Conservation (phyloP, 2,329 filamentous ascomycete species). For the Neoscytalidium dimidiatum region DNA sequence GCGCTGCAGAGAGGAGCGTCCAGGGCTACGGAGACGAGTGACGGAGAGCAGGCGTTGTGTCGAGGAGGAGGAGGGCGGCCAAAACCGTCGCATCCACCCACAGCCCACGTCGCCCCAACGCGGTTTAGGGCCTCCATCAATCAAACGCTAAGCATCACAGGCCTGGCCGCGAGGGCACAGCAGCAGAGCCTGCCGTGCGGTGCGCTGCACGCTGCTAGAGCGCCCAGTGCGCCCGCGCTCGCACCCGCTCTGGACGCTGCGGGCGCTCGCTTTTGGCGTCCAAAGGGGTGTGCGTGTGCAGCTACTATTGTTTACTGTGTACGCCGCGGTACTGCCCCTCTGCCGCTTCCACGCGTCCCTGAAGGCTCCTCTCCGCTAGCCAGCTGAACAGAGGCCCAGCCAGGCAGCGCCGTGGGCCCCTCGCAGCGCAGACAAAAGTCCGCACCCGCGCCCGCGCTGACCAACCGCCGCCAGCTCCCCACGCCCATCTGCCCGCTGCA, state of each 20-base stretch:
- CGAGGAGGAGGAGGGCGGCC: conserved; percentile 18
- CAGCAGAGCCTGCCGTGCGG: neutral
- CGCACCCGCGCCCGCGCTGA: conserved; percentile 13
- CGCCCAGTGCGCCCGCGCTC: conserved; percentile 11
- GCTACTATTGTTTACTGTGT: conserved; percentile 3
- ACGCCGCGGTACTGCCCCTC: conserved; percentile 9
- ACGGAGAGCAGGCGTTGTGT: conserved; percentile 7
- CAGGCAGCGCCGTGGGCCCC: too few species aligned
- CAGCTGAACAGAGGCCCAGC: neutral
- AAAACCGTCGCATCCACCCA: conserved; percentile 18
- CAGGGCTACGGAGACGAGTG: conserved; percentile 5
- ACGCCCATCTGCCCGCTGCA: neutral
- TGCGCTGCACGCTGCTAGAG: neutral
- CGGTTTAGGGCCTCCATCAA: conserved; percentile 14
- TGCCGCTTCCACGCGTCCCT: conserved; percentile 16
- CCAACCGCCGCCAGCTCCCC: neutral
- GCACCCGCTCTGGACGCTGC: neutral
- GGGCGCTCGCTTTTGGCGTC: conserved; percentile 4
- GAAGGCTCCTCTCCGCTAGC: conserved; percentile 12
- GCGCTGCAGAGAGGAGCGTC: conserved; percentile 14
- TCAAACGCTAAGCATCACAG: conserved; percentile 16
- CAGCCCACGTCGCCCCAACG: conserved; percentile 16
- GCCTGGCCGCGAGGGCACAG: conserved; percentile 6
- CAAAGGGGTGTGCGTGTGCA: conserved; percentile 6
- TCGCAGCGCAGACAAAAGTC: conserved; percentile 1